Evolutionary conservation across 352 stramenopile genomes (phyloP), one percentile per base, ranked within the genome.

Genomic region (Pythium coloratum): DNA sequence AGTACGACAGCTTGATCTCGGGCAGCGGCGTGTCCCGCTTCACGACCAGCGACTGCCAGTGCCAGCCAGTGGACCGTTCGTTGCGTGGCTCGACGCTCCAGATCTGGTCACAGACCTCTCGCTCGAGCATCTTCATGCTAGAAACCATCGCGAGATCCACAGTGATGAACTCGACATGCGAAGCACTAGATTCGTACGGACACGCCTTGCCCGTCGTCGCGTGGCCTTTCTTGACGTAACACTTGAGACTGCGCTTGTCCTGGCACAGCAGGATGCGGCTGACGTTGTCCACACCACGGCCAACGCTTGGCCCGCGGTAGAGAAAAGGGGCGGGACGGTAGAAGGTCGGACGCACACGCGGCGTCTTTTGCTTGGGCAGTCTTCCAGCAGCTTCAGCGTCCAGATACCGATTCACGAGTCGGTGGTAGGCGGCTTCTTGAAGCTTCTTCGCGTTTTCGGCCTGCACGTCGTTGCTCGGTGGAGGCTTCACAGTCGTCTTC

Each of bases 211-310:
- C 18, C 1, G 9, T 2, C 4, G 57, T 49, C 20, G 20, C 20
- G 46, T 34, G 30, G 20, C 30, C 28, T 33, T 66, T 51, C 20
- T 81, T 71, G 9, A 91, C 66, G 64, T 80, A 91, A 44, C 80
- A 89, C 70, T 84, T 87, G 62, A 88, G 62, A 42, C 70, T 86
- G 64, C 78, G 80, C 51, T 91, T 91, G 72, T 89, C 77, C 59
- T 91, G 80, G 54, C 71, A 83, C 12, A 89, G 64, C 42, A 91
- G 42, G 40, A 87, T 60, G 9, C 74, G 78, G 42, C 73, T 89
- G 13, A 88, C 60, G 13, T 62, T 68, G 47, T 86, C 73, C 8
- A 89, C 55, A 26, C 71, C 59, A 44, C 69, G 71, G 12, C 71
- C 57, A 64, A 73, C 69, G 73, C 50, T 74, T 36, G n/a, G 62